phyloP scores from a whole-genome alignment of 306 rosid genomes.

The Chamaecrista fasciculata region DNA sequence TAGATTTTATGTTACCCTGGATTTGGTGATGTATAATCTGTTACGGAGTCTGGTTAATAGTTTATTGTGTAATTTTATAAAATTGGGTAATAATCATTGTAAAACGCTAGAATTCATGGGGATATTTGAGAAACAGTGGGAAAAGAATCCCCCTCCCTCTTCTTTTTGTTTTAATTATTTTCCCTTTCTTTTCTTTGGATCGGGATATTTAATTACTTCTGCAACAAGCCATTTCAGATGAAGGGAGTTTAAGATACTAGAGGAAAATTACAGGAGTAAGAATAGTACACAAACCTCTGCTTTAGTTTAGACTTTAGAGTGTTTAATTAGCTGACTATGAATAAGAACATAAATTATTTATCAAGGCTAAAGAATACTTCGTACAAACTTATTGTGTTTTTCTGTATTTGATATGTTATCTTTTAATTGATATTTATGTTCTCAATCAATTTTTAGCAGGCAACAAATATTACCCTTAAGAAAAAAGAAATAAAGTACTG shows the following conservation, averaged over 20 bases:
- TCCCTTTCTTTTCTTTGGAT: conserved; percentile 20
- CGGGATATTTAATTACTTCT: conserved; percentile 25
- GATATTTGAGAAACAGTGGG: neutral
- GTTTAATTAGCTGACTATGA: conserved; percentile 2
- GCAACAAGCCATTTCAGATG: conserved; percentile 2
- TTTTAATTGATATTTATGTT: conserved; percentile 19
- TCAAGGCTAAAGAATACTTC: neutral
- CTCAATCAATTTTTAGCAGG: conserved; percentile 37
- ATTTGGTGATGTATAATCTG: neutral
- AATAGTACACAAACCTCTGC: neutral
- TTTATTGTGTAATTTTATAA: neutral
- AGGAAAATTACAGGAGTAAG: conserved; percentile 6
- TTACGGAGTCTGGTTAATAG: conserved; percentile 18
- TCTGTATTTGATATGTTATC: conserved; percentile 8
- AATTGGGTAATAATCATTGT: neutral
- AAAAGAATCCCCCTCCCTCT: neutral
- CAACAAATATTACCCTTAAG: conserved; percentile 15
- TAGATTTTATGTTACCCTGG: neutral
- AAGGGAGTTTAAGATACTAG: neutral
- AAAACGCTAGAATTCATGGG: neutral
- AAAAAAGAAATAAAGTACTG: conserved; percentile 21
- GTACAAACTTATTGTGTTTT: neutral
- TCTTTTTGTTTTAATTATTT: too few relatives aligned
- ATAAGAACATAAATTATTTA: neutral
- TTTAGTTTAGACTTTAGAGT: conserved; percentile 12